Conservation (phyloP, 2,329 filamentous ascomycete species). For the Aspergillus flavus region DNA sequence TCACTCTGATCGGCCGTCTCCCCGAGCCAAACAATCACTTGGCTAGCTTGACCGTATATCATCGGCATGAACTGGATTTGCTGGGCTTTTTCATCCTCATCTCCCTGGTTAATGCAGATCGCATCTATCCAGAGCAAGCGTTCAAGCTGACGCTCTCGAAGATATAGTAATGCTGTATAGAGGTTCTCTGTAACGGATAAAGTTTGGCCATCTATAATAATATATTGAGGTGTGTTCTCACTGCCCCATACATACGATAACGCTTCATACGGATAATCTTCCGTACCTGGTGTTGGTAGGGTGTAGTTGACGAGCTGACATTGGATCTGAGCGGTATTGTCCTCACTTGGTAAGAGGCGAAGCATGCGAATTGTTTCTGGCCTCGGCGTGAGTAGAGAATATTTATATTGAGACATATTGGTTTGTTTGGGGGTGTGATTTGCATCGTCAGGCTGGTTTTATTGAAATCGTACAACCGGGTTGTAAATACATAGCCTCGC, state of each 20-base stretch:
- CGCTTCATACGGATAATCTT: neutral
- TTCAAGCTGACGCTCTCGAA: neutral
- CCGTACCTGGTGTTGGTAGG: neutral
- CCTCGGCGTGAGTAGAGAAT: neutral
- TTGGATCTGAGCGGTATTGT: neutral
- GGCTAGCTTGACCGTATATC: conserved; percentile 19
- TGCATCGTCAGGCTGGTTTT: no score
- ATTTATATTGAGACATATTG: neutral
- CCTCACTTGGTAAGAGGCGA: neutral
- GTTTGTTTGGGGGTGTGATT: no score
- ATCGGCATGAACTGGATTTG: conserved; percentile 25
- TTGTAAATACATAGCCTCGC: no score
- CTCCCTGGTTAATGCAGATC: conserved; percentile 26
- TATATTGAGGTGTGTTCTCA: neutral
- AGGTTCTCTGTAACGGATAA: conserved; percentile 5
- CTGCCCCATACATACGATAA: conserved; percentile 1
- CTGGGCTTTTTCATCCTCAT: conserved; percentile 20
- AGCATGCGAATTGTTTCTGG: neutral
- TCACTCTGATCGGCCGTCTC: neutral
- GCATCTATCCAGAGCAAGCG: conserved; percentile 22
- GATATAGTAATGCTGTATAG: neutral
- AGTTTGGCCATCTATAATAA: neutral
- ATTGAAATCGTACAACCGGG: no score
- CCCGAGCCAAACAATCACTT: conserved; percentile 21
- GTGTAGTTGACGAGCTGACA: neutral